phyloP scores from a whole-genome alignment of 2,329 filamentous ascomycete species.

The Dothidotthia symphoricarpi region DNA sequence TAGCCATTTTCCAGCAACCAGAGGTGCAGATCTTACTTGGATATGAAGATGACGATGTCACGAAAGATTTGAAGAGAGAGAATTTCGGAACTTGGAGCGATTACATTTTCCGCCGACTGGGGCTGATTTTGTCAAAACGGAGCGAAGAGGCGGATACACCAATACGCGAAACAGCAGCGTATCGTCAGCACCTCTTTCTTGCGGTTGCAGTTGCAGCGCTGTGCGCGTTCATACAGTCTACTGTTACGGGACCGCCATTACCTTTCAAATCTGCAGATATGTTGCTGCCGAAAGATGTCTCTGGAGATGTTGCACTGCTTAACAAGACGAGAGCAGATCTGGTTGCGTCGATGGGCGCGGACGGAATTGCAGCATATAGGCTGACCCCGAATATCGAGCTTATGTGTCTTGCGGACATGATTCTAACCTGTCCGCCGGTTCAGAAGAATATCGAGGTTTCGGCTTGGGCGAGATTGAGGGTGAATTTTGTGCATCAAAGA shows the following conservation, averaged over 20 bases:
- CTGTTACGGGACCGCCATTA: slow-evolving; percentile 84
- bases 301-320: slow-evolving; percentile 35
- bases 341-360: slow-evolving; percentile 68
- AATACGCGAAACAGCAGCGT: slow-evolving; percentile 35
- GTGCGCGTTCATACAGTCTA: slow-evolving; percentile 78
- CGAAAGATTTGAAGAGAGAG: slow-evolving; percentile 28
- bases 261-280: slow-evolving; percentile 53
- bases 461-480: slow-evolving; percentile 66
- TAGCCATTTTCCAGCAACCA: slow-evolving; percentile 39
- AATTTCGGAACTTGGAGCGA: slow-evolving; percentile 47
- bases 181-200: slow-evolving; percentile 46
- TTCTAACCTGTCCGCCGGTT: slow-evolving; percentile 52
- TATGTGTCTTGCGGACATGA: slow-evolving; percentile 69
- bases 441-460: slow-evolving; percentile 48
- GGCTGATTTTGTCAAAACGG: slow-evolving; percentile 37
- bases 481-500: slow-evolving; percentile 71
- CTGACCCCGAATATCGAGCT: slow-evolving; percentile 82
- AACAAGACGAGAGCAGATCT: slow-evolving; percentile 53
- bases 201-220: slow-evolving; percentile 67
- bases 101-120: slow-evolving; percentile 46
- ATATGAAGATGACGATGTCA: slow-evolving; percentile 35
- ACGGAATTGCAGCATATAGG: slow-evolving; percentile 83
- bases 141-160: slow-evolving; percentile 24
- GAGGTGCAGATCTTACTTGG: slow-evolving; percentile 46
- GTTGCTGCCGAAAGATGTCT: slow-evolving; percentile 52